Percentiles rank a stretch among this genome's conserved stretches.
These are phyloP conservation scores for Jasminum sambac DNA, from an alignment of 257 asterid species.

Conservation along the genomic window DNA sequence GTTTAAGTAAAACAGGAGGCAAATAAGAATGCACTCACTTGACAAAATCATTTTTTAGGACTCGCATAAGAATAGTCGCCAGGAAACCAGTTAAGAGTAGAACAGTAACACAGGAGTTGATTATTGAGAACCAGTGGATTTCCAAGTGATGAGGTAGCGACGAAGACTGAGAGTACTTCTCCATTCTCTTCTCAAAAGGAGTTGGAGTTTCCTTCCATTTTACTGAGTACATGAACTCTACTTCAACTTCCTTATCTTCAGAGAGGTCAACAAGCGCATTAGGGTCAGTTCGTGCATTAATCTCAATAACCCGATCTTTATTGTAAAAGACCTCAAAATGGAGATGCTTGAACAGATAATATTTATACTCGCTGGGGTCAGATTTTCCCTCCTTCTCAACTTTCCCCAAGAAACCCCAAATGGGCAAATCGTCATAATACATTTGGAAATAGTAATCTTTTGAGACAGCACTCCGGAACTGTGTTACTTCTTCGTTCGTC, in stretches of 20 bases:
- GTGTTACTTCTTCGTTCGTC: constrained; percentile 34
- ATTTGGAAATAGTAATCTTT: constrained; percentile 47
- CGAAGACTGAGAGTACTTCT: constrained; percentile 43
- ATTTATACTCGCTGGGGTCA: constrained; percentile 37
- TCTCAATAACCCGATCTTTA: constrained; percentile 40
- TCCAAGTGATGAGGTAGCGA: constrained; percentile 43
- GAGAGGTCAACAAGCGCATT: constrained; percentile 39
- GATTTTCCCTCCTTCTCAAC: constrained; percentile 39
- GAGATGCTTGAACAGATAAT: constrained; percentile 41
- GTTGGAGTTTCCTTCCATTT: constrained; percentile 42
- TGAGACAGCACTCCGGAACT: constrained; percentile 41
- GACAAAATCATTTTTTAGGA: constrained; percentile 44
- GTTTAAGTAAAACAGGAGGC: not conserved
- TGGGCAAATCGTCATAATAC: constrained; percentile 45
- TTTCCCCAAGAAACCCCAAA: constrained; percentile 48
- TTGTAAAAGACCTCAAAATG: constrained; percentile 44
- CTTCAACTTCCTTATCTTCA: constrained; percentile 39
- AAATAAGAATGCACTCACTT: constrained; percentile 28
- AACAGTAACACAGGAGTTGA: constrained; percentile 48
- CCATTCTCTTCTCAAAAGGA: constrained; percentile 42
- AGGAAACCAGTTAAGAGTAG: constrained; percentile 47
- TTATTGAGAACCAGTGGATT: constrained; percentile 48
- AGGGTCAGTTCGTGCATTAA: constrained; percentile 43
- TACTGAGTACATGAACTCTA: constrained; percentile 40
- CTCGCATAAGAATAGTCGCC: constrained; percentile 44